Evolutionary conservation across 306 rosid genomes (phyloP).

Genomic region (Prinsepia uniflora): DNA sequence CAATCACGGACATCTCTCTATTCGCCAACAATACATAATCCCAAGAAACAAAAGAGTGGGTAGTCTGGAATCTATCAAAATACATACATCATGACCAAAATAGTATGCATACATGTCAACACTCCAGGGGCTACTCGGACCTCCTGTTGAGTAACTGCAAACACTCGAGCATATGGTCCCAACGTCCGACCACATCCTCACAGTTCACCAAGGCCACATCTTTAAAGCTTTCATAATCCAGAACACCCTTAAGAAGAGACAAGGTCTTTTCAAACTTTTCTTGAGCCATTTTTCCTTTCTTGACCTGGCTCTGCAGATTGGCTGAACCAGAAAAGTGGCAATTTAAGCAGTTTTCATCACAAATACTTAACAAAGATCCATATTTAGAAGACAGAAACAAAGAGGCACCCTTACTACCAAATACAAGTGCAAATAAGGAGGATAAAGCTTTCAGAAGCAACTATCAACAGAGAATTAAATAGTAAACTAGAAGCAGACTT

Average conservation of each 20-base stretch:
- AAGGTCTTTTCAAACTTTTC: conserved; percentile 66
- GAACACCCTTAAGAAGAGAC: conserved; percentile 72
- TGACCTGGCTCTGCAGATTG: conserved; percentile 79
- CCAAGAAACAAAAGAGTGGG: no score
- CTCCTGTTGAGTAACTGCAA: no score
- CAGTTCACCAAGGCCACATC: no score
- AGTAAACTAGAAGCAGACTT: conserved; percentile 21
- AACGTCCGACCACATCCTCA: no score
- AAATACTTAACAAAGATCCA: not conserved
- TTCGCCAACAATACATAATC: no score
- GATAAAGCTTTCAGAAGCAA: not conserved
- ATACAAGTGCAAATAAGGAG: not conserved
- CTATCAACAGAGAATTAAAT: conserved; percentile 10
- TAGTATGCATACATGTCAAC: no score
- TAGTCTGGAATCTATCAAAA: no score
- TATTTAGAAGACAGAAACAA: not conserved
- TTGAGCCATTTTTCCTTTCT: conserved; percentile 70
- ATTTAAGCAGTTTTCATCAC: not conserved
- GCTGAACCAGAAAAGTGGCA: conserved; percentile 43
- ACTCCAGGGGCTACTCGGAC: no score
- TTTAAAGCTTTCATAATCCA: conserved; percentile 69
- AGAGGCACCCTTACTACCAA: not conserved
- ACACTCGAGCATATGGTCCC: no score
- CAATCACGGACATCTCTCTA: no score
- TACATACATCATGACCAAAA: no score